Percentiles rank a stretch among this genome's conserved stretches.
These are phyloP conservation scores for Suillus luteus DNA, from an alignment of 768 basidiomycete species.

Conservation along the genomic window DNA sequence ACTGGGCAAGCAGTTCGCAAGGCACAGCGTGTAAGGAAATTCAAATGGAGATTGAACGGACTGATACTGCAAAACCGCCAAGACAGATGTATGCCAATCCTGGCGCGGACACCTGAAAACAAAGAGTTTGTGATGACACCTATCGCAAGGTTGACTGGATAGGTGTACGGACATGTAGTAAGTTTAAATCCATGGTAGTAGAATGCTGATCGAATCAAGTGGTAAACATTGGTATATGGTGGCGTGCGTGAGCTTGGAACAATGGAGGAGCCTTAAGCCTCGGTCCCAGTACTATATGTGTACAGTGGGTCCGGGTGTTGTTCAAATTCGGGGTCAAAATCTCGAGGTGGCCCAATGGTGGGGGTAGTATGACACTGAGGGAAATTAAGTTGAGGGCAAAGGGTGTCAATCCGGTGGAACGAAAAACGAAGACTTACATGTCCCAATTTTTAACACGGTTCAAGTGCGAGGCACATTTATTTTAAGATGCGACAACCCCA, in stretches of 20 bases:
- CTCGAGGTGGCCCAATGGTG: no score
- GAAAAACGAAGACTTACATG: not conserved
- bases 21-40: no score
- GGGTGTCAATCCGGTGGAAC: not conserved
- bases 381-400: not conserved
- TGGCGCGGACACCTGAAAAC: conserved; percentile 49
- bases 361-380: not conserved
- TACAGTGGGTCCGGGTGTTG: not conserved
- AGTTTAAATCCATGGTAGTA: conserved; percentile 19
- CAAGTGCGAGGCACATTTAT: not conserved
- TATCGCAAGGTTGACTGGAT: not conserved
- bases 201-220: no score
- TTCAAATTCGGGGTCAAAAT: not conserved
- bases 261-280: not conserved
- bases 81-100: conserved; percentile 63
- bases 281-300: not conserved
- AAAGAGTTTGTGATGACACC: conserved; percentile 23
- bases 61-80: conserved; percentile 55
- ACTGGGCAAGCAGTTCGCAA: not conserved
- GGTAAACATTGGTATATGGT: no score
- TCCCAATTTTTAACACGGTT: not conserved
- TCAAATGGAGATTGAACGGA: conserved; percentile 24
- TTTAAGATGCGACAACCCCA: not conserved
- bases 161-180: conserved; percentile 29
- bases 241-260: not conserved